These are phyloP conservation scores for Globisporangium takayamanum DNA, from an alignment of 352 stramenopile genomes.

Conservation along the genomic window DNA sequence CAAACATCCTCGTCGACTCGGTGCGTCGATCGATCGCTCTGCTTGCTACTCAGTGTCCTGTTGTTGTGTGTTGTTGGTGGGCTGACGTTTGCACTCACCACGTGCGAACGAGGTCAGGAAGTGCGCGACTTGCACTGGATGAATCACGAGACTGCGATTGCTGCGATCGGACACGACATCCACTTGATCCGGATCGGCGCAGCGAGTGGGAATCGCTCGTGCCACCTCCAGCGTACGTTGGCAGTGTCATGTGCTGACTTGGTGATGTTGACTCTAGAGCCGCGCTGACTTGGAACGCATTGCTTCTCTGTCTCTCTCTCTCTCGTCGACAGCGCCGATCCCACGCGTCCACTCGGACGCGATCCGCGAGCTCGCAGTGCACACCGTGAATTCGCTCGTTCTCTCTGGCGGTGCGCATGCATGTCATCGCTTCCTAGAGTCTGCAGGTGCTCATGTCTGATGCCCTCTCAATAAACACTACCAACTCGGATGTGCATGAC, in stretches of 20 bases:
- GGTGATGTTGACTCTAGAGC: neutral
- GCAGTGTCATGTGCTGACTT: neutral
- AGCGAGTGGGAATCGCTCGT: constrained; percentile 14
- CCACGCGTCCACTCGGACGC: constrained; percentile 54
- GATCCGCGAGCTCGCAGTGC: constrained; percentile 68
- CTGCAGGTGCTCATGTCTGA: neutral
- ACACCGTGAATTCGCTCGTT: constrained; percentile 17
- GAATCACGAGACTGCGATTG: constrained; percentile 29
- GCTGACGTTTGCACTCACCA: neutral
- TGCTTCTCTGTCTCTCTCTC: too few species aligned
- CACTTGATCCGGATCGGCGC: constrained; percentile 43
- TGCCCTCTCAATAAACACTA: neutral
- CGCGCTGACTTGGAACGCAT: too few species aligned
- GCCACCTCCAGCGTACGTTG: constrained; percentile 28
- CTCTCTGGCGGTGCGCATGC: constrained; percentile 33
- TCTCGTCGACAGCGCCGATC: constrained; percentile 30
- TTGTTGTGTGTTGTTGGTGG: neutral
- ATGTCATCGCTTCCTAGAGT: too few species aligned
- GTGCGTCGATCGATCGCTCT: constrained; percentile 19
- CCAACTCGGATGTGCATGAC: neutral
- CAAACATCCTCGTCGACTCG: constrained; percentile 31
- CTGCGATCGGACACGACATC: constrained; percentile 65
- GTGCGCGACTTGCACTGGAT: constrained; percentile 76
- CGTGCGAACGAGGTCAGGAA: constrained; percentile 25
- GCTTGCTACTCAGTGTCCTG: neutral